A percentile compares a stretch with the other conserved stretches of the same genome.
Conservation (phyloP, 2,329 filamentous ascomycete species). For the Venturia effusa region DNA sequence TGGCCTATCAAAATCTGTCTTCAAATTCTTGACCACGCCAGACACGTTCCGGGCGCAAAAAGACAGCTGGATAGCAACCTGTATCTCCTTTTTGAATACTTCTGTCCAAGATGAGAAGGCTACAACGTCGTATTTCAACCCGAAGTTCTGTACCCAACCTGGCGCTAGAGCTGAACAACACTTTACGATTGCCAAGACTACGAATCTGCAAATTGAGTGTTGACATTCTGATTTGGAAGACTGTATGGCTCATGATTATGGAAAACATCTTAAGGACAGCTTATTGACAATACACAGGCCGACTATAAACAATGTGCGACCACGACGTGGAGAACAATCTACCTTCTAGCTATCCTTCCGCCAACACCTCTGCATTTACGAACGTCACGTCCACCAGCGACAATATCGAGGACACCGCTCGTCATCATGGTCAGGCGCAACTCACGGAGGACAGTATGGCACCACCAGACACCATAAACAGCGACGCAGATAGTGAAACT, state of each 20-base stretch:
- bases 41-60: background rate
- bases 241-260: background rate
- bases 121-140: background rate
- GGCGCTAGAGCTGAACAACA: background rate
- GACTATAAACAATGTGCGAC: background rate
- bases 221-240: background rate
- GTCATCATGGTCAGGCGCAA: background rate
- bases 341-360: background rate
- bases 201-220: background rate
- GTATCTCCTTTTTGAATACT: background rate
- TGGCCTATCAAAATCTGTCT: background rate
- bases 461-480: background rate
- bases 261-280: background rate
- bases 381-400: background rate
- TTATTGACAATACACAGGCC: background rate
- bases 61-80: background rate
- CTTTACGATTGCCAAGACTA: background rate
- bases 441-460: background rate
- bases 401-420: background rate
- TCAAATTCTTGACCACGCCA: background rate
- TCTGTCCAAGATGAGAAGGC: background rate
- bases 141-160: background rate
- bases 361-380: background rate
- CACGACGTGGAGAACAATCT: background rate
- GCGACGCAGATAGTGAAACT: background rate